Conservation (phyloP, 2,329 filamentous ascomycete species). For the Colletotrichum gloeosporioides region DNA sequence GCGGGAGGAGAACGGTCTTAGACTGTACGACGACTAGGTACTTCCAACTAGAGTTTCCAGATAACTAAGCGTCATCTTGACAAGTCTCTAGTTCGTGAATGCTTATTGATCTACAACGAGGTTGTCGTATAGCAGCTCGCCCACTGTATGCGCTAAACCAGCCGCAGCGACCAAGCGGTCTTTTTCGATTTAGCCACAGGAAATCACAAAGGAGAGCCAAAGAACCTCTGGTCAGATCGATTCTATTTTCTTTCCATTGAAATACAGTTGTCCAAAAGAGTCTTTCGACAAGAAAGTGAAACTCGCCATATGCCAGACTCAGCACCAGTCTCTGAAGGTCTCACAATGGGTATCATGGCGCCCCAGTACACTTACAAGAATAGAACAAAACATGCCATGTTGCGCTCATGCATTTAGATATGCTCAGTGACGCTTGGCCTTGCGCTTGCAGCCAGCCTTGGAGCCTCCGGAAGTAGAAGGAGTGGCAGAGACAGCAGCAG, state of each 20-base stretch:
- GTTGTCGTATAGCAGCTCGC: background rate
- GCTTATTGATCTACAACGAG: background rate
- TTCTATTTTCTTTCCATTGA: background rate
- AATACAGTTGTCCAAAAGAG: background rate
- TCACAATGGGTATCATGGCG: background rate
- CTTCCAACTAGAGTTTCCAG: background rate
- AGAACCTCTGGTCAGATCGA: background rate
- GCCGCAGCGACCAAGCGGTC: background rate
- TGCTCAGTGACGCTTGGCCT: background rate
- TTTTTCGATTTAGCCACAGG: no score
- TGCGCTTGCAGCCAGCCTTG: background rate
- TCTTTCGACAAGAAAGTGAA: background rate
- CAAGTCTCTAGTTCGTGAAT: background rate
- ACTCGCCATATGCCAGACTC: background rate
- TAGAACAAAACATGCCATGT: background rate
- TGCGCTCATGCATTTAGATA: background rate
- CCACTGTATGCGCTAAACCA: background rate
- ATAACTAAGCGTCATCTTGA: background rate
- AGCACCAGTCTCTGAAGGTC: background rate
- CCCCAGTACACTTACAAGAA: no score
- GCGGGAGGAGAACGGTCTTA: background rate
- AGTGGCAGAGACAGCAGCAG: background rate
- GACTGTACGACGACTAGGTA: background rate
- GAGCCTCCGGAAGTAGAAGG: background rate
- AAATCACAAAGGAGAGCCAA: fast-evolving